Percentiles rank a stretch among this genome's conserved stretches.
phyloP scores from a whole-genome alignment of 2,329 filamentous ascomycete genomes.

The Niveomyces coronatus region DNA sequence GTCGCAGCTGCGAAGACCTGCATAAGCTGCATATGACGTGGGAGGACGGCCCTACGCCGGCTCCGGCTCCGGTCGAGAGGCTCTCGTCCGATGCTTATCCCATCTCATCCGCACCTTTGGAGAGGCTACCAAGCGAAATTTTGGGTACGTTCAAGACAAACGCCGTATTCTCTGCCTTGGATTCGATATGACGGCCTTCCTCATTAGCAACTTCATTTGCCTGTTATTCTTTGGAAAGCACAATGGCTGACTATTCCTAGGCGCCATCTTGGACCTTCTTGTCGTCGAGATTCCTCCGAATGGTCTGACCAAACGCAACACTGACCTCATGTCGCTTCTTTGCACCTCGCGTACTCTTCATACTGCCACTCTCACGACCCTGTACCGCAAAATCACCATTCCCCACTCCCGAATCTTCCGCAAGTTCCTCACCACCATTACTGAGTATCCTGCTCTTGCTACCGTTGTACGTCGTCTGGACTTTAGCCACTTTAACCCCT shows the following conservation, averaged over 20 bases:
- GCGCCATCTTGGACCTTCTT: constrained; percentile 63
- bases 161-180: too few relatives aligned
- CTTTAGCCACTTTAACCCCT: constrained; percentile 78
- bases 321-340: constrained; percentile 66
- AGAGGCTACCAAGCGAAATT: constrained; percentile 60
- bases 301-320: constrained; percentile 64
- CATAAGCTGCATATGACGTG: constrained; percentile 45
- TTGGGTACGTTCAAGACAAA: constrained; percentile 44
- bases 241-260: constrained; percentile 29
- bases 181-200: too few relatives aligned
- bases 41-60: constrained; percentile 36
- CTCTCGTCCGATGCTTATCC: constrained; percentile 20
- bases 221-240: too few relatives aligned
- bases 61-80: constrained; percentile 22
- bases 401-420: constrained; percentile 76
- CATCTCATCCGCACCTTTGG: constrained; percentile 47
- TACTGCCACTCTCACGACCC: constrained; percentile 59
- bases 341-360: constrained; percentile 68
- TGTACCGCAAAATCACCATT: constrained; percentile 72
- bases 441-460: constrained; percentile 56
- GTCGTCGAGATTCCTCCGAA: constrained; percentile 63
- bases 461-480: constrained; percentile 69
- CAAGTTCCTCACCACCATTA: constrained; percentile 65
- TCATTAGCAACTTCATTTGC: too few relatives aligned
- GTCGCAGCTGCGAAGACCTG: constrained; percentile 51